Percentiles rank a stretch among this genome's conserved stretches.
Evolutionary conservation across 2,329 filamentous ascomycete species (phyloP).

Genomic region (Phaeosphaeria sp.): DNA sequence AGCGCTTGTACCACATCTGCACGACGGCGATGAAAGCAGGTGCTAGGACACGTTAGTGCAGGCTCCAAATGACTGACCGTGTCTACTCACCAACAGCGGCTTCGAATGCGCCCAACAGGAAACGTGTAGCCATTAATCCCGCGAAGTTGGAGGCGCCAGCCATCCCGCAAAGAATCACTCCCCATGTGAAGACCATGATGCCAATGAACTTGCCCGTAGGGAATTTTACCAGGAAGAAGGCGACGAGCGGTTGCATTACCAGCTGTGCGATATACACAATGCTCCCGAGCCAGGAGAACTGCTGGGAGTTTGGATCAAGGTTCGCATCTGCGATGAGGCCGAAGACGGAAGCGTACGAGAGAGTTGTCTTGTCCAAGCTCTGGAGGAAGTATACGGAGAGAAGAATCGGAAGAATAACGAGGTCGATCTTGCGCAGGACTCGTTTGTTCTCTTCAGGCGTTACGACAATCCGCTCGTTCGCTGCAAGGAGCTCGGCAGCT

Average conservation of each 20-base stretch:
- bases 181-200: constrained; percentile 59
- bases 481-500: constrained; percentile 58
- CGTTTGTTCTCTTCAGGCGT: constrained; percentile 61
- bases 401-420: constrained; percentile 61
- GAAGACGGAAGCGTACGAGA: constrained; percentile 68
- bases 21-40: constrained; percentile 42
- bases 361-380: constrained; percentile 67
- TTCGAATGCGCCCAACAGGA: constrained; percentile 73
- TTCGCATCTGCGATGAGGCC: constrained; percentile 65
- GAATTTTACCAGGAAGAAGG: constrained; percentile 64
- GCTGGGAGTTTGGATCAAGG: constrained; percentile 58
- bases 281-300: constrained; percentile 61
- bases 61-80: not conserved
- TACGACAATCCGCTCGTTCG: constrained; percentile 55
- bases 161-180: constrained; percentile 65
- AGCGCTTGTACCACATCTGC: constrained; percentile 66
- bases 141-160: constrained; percentile 66
- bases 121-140: constrained; percentile 67
- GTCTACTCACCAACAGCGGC: constrained; percentile 55
- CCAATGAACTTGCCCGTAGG: constrained; percentile 67
- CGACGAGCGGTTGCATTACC: constrained; percentile 59
- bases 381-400: constrained; percentile 69
- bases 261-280: constrained; percentile 64
- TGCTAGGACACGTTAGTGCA: constrained; percentile 20
- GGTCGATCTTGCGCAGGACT: constrained; percentile 60